Percentiles rank a stretch among this genome's conserved stretches.
Evolutionary conservation across 2,329 filamentous ascomycete species (phyloP).

Genomic region (Aspergillus sp.): DNA sequence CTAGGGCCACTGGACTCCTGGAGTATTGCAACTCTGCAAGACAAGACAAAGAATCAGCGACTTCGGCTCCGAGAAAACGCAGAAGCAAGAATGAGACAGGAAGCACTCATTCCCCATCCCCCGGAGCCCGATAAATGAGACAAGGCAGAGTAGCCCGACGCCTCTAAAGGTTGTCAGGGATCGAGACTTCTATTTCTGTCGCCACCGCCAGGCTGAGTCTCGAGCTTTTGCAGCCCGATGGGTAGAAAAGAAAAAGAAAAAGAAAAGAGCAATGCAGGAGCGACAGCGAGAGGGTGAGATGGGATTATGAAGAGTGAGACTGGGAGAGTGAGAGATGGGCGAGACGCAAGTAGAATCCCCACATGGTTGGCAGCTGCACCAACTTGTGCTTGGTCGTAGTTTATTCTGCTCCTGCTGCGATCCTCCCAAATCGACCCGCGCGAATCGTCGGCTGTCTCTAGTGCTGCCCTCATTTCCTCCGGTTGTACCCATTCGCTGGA

Average conservation of each 20-base stretch:
- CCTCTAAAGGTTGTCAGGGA: neutral
- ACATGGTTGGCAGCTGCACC: slow-evolving; percentile 11
- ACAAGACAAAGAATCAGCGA: slow-evolving; percentile 1
- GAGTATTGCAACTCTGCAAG: neutral
- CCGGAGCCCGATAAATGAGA: neutral
- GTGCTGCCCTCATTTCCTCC: neutral
- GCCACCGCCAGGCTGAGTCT: neutral
- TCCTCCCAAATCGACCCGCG: slow-evolving; percentile 2
- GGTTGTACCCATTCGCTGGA: neutral
- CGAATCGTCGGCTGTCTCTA: neutral
- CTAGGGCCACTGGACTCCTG: neutral
- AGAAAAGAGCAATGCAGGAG: neutral
- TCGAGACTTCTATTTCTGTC: slow-evolving; percentile 5
- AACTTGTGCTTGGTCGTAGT: slow-evolving; percentile 9
- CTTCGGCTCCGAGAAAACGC: slow-evolving; percentile 7
- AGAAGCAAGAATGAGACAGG: slow-evolving; percentile 1
- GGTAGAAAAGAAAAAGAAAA: neutral
- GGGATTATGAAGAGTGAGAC: neutral
- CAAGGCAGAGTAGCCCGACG: neutral
- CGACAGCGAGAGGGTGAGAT: neutral
- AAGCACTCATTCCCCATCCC: neutral
- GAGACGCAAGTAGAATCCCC: neutral
- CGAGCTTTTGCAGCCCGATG: neutral
- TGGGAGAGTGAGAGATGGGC: neutral
- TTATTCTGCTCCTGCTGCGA: neutral